These are phyloP conservation scores for Sordariomycetes sp. DNA, from an alignment of 2,329 filamentous ascomycete species.

Conservation along the genomic window DNA sequence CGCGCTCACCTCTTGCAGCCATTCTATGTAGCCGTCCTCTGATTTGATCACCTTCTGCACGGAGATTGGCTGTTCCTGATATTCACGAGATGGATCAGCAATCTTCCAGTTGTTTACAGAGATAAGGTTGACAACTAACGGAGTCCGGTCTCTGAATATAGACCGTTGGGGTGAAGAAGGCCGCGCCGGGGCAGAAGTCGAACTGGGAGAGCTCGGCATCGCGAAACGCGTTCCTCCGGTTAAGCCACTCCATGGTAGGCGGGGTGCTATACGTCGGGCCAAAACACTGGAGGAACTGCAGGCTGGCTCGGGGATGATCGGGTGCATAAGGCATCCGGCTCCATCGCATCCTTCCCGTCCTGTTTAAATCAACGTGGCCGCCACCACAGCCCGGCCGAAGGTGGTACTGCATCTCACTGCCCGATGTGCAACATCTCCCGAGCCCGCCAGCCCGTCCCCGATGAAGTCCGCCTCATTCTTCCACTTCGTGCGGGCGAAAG, in stretches of 20 bases:
- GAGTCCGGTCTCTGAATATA: not conserved
- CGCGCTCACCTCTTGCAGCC: not conserved
- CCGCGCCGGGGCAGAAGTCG: not conserved
- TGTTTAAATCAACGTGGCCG: not conserved
- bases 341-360: not conserved
- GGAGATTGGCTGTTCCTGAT: not conserved
- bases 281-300: not conserved
- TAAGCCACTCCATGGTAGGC: not conserved
- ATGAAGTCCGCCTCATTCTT: not conserved
- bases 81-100: not conserved
- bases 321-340: not conserved
- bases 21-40: not conserved
- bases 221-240: not conserved
- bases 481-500: not conserved
- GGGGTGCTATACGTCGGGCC: not conserved
- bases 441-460: not conserved
- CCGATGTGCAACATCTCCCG: not conserved
- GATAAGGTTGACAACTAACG: not conserved
- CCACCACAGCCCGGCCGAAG: not conserved
- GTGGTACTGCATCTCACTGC: not conserved
- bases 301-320: not conserved
- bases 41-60: not conserved
- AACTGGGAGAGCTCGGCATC: not conserved
- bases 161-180: not conserved
- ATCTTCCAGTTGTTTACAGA: not conserved